Percentiles rank a stretch among this genome's conserved stretches.
These are phyloP conservation scores for Globisporangium orthogonon DNA, from an alignment of 352 stramenopile genomes.

Conservation along the genomic window DNA sequence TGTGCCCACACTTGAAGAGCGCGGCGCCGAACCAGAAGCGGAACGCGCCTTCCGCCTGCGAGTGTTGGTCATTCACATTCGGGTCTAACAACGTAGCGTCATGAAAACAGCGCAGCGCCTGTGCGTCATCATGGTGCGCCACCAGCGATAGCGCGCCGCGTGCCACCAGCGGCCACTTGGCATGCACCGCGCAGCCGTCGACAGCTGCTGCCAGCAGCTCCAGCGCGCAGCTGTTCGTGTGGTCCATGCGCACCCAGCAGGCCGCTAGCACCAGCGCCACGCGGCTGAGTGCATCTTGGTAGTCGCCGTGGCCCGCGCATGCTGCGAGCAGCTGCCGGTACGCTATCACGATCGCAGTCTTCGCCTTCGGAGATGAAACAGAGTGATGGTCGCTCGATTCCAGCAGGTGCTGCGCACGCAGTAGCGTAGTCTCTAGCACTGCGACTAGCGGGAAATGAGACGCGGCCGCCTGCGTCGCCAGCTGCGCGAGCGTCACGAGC, in stretches of 20 bases:
- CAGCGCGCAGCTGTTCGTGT: neutral
- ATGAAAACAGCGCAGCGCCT: conserved; percentile 26
- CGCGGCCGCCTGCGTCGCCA: neutral
- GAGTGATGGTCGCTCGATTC: neutral
- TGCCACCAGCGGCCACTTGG: conserved; percentile 35
- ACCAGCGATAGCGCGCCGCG: conserved; percentile 29
- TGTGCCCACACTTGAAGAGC: conserved; percentile 22
- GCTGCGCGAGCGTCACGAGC: conserved; percentile 4
- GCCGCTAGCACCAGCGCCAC: conserved; percentile 7
- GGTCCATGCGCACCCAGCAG: neutral
- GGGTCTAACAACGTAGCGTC: neutral
- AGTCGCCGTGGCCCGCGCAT: neutral
- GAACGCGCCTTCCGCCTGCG: conserved; percentile 13
- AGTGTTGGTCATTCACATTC: neutral
- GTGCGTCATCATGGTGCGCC: conserved; percentile 12
- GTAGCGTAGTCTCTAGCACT: conserved; percentile 6
- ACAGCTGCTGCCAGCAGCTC: conserved; percentile 4
- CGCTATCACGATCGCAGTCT: neutral
- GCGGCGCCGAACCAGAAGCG: conserved; percentile 58
- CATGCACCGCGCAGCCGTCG: conserved; percentile 1
- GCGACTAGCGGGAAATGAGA: too few relatives aligned
- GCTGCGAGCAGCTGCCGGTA: neutral
- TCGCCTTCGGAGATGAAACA: neutral
- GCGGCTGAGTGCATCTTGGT: conserved; percentile 3
- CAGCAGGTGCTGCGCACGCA: neutral